These are phyloP conservation scores for Tilletia walkeri DNA, from an alignment of 1,284 basidiomycete species.

Conservation along the genomic window DNA sequence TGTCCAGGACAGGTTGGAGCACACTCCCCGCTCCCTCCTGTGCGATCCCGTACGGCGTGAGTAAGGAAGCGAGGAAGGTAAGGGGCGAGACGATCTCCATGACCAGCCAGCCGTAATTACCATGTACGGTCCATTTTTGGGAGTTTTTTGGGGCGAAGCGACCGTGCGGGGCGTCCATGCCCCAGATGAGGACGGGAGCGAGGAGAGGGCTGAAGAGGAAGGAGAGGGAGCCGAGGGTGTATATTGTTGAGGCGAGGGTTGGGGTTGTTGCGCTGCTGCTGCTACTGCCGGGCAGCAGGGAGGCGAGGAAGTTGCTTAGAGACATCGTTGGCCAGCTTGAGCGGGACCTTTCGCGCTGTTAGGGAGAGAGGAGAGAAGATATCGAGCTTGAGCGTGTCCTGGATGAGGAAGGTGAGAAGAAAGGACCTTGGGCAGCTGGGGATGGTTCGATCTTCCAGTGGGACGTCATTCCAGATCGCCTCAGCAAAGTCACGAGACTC, in stretches of 20 bases:
- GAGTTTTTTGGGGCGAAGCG: constrained; percentile 64
- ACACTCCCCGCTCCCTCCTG: constrained; percentile 18
- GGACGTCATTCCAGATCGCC: too few species aligned
- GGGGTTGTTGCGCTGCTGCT: background rate
- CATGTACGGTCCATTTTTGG: constrained; percentile 58
- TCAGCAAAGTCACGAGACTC: too few species aligned
- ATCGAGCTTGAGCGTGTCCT: too few species aligned
- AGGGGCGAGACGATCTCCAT: constrained; percentile 70
- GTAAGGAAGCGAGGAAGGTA: constrained; percentile 56
- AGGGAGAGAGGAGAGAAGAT: too few species aligned
- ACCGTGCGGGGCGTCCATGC: constrained; percentile 71
- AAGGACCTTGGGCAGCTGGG: too few species aligned
- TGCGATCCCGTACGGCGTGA: constrained; percentile 19
- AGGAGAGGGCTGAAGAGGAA: constrained; percentile 59
- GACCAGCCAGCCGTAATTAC: constrained; percentile 69
- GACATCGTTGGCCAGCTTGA: too few species aligned
- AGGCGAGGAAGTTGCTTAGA: too few species aligned
- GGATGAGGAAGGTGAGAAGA: too few species aligned
- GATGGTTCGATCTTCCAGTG: too few species aligned
- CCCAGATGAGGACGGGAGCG: constrained; percentile 58
- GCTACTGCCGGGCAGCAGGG: too few species aligned
- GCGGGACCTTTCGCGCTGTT: too few species aligned
- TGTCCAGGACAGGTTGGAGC: constrained; percentile 44
- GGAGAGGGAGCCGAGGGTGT: constrained; percentile 41
- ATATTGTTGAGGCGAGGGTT: constrained; percentile 21